Evolutionary conservation across 2,329 filamentous ascomycete genomes (phyloP).

Genomic region (Clarireedia hainanense): DNA sequence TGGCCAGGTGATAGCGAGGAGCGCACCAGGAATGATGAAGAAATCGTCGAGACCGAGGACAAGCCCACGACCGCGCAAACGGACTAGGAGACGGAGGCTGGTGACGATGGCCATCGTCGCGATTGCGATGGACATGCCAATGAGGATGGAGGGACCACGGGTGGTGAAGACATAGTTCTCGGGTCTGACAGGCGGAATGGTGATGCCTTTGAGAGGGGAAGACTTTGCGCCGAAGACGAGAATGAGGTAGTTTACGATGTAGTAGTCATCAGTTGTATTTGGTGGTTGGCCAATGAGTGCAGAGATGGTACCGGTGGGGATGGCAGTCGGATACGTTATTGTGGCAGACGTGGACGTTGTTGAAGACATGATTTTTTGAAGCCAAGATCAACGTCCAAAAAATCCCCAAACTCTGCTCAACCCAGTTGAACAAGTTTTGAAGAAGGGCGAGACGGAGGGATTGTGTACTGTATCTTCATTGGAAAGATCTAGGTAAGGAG

Average conservation of each 20-base stretch:
- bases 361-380: not conserved
- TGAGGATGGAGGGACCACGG: conserved; percentile 23
- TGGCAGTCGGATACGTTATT: not conserved
- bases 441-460: too few relatives aligned
- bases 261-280: conserved; percentile 26
- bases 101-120: conserved; percentile 27
- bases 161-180: conserved; percentile 21
- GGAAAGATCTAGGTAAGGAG: too few relatives aligned
- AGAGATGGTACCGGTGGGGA: conserved; percentile 18
- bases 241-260: conserved; percentile 25
- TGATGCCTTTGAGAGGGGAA: conserved; percentile 13
- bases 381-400: too few relatives aligned
- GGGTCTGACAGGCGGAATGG: not conserved
- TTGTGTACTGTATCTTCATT: too few relatives aligned
- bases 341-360: not conserved
- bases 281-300: conserved; percentile 23
- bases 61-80: conserved; percentile 23
- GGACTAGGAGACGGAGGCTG: conserved; percentile 22
- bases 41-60: conserved; percentile 30
- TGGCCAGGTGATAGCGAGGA: conserved; percentile 25
- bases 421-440: too few relatives aligned
- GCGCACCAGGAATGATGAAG: conserved; percentile 28
- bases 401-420: too few relatives aligned
- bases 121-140: conserved; percentile 26
- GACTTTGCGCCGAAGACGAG: conserved; percentile 15